Conservation (phyloP, 2,329 filamentous ascomycete genomes). For the Knoxdaviesia proteae region DNA sequence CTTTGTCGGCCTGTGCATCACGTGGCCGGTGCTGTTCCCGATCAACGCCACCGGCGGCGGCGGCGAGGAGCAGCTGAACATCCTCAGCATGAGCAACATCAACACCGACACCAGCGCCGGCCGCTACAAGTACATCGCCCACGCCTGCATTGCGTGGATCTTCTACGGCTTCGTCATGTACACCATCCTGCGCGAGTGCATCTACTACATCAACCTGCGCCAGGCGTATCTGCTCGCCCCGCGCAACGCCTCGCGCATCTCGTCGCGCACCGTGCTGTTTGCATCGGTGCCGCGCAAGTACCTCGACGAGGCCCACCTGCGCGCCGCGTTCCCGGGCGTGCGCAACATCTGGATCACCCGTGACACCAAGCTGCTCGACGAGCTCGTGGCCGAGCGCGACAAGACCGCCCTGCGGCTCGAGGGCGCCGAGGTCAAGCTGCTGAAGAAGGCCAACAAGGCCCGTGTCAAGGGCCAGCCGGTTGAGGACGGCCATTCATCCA, state of each 20-base stretch:
- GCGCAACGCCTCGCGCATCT: constrained; percentile 65
- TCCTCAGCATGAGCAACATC: constrained; percentile 64
- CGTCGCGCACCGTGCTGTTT: constrained; percentile 77
- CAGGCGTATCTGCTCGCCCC: constrained; percentile 83
- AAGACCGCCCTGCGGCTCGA: constrained; percentile 66
- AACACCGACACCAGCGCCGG: constrained; percentile 22
- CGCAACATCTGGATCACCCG: constrained; percentile 69
- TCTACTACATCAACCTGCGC: constrained; percentile 81
- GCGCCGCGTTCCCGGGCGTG: constrained; percentile 66
- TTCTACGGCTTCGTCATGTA: constrained; percentile 81
- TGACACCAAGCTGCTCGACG: constrained; percentile 56
- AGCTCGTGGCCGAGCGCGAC: constrained; percentile 65
- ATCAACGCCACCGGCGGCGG: constrained; percentile 69
- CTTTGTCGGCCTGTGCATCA: constrained; percentile 64
- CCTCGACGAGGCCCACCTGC: constrained; percentile 54
- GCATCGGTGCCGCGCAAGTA: constrained; percentile 65
- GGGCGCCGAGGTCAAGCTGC: constrained; percentile 66
- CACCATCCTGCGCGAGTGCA: constrained; percentile 66
- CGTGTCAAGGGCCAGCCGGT: constrained; percentile 31
- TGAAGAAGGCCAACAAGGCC: constrained; percentile 55
- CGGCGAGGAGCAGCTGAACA: constrained; percentile 43
- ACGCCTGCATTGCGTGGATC: constrained; percentile 59
- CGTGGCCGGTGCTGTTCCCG: constrained; percentile 72
- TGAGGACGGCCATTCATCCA: not conserved
- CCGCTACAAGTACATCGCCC: constrained; percentile 56